These are phyloP conservation scores for Venturia aucupariae DNA, from an alignment of 2,329 filamentous ascomycete species.

Conservation along the genomic window DNA sequence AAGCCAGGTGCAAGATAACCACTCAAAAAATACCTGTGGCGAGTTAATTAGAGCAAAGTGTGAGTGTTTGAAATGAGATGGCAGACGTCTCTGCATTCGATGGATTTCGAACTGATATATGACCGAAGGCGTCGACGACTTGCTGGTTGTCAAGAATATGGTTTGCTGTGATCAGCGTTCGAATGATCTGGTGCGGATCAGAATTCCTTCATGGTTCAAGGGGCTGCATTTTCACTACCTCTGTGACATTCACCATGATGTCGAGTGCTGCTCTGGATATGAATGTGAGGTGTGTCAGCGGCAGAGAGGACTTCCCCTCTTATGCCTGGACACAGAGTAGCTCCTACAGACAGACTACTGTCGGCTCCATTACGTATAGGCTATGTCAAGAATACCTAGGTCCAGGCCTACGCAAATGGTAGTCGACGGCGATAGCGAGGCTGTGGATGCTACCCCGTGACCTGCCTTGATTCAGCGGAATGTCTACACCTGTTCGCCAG, in stretches of 20 bases:
- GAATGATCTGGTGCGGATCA: constrained; percentile 19
- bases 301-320: neutral
- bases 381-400: no score
- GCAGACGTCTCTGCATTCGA: constrained; percentile 17
- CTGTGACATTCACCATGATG: neutral
- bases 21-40: constrained; percentile 38
- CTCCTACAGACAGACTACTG: neutral
- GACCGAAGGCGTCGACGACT: constrained; percentile 46
- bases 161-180: constrained; percentile 35
- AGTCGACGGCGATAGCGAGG: no score
- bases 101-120: constrained; percentile 45
- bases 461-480: no score
- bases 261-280: neutral
- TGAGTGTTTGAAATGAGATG: neutral
- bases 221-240: neutral
- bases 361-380: neutral
- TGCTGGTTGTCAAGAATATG: constrained; percentile 45
- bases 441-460: no score
- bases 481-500: no score
- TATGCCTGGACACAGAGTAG: neutral
- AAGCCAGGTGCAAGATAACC: constrained; percentile 39
- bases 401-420: neutral
- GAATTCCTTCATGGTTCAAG: neutral
- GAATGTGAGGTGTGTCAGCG: neutral
- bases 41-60: no score